Evolutionary conservation across 2,329 filamentous ascomycete genomes (phyloP), one percentile per base, ranked within the genome.

Genomic region (Dactylonectria macrodidyma): DNA sequence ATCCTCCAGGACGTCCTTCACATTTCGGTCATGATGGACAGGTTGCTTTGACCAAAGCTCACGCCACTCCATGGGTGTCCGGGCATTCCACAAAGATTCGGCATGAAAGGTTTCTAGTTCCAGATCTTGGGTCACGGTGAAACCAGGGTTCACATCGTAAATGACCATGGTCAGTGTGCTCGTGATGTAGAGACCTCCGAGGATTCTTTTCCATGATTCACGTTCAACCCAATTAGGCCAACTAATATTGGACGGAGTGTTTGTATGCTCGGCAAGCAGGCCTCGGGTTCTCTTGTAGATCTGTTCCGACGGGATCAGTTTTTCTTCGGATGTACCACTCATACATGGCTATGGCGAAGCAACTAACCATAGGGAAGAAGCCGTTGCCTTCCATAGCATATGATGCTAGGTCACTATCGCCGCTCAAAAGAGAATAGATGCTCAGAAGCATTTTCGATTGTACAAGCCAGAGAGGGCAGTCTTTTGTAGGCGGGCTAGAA

Each of bases 81-180:
- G 9, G 2, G 68, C 68, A 55, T 56, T 60, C 68, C 68, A 68
- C 14, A 66, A 6, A 3, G 16, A 19, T 16, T 70, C 68, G 16
- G 68, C 65, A 4, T 71, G 24, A 30, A 69, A 66, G 1, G 38
- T n/a, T 3, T 66, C 66, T 10, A 71, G 59, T 2, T 69, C 66
- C 6, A 71, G 10, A 12, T 71, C 66, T 12, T 66, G 59, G 1
- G 63, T 66, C 3, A 62, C 30, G 36, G 66, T 66, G 48, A 70
- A 66, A 1, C 66, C 66, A 1, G 66, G 66, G 41, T 68, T 68
- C 26, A 66, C 52, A 33, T 70, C 59, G 26, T 50, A 71, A 3
- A 65, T 33, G 5, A 67, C 60, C 68, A 71, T 66, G 3, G 16
- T 66, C 8, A 71, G 34, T 2, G 68, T 69, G 46, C 66, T 70